These are phyloP conservation scores for Wickerhamomyces hampshirensis DNA, from an alignment of 805 yeast genomes.

Conservation along the genomic window DNA sequence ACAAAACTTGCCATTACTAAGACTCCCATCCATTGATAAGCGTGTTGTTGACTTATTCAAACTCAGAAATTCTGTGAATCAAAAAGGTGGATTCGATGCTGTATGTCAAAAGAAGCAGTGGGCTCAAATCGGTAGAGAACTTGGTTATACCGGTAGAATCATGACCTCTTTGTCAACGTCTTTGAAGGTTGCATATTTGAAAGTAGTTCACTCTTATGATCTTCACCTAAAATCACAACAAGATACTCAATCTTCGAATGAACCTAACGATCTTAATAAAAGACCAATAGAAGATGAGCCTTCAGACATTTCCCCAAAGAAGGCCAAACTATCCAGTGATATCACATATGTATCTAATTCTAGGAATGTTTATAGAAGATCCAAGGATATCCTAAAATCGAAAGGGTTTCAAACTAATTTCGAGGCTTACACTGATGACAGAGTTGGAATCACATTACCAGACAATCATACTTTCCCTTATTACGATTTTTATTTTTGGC, in stretches of 20 bases:
- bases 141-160: conserved; percentile 69
- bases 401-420: conserved; percentile 50
- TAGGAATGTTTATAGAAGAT: conserved; percentile 39
- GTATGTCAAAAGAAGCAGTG: conserved; percentile 67
- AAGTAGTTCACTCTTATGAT: conserved; percentile 33
- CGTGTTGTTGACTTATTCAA: conserved; percentile 60
- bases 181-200: conserved; percentile 53
- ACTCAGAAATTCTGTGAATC: conserved; percentile 50
- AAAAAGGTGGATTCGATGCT: conserved; percentile 60
- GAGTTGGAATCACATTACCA: conserved; percentile 31
- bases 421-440: conserved; percentile 43
- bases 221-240: conserved; percentile 4
- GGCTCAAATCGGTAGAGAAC: conserved; percentile 80
- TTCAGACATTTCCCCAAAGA: neutral
- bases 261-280: conserved; percentile 12
- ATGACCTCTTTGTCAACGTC: conserved; percentile 70
- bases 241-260: conserved; percentile 5
- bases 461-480: conserved; percentile 31
- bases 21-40: conserved; percentile 63
- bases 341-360: conserved; percentile 43
- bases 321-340: conserved; percentile 2
- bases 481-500: conserved; percentile 44
- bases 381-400: conserved; percentile 38
- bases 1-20: conserved; percentile 29
- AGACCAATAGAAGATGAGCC: conserved; percentile 6